Conservation (phyloP, 768 basidiomycete genomes). For the Collybia sp. region DNA sequence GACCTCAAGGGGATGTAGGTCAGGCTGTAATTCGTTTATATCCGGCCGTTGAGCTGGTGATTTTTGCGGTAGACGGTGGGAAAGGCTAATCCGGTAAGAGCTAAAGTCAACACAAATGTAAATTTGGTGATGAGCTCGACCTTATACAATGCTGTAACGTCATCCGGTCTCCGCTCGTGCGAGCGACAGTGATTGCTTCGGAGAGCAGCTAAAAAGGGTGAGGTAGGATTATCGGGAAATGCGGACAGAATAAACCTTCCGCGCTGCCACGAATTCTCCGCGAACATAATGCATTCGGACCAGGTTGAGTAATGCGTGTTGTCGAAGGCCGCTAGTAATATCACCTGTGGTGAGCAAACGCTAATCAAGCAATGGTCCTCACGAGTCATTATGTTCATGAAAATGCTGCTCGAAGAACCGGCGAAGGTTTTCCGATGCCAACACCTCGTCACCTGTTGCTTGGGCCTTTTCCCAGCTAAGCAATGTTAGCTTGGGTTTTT, state of each 20-base stretch:
- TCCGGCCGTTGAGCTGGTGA: constrained; percentile 41
- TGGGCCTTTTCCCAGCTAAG: constrained; percentile 63
- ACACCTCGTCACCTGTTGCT: constrained; percentile 63
- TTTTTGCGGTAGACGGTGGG: constrained; percentile 63
- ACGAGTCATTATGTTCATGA: constrained; percentile 79
- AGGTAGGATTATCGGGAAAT: not conserved
- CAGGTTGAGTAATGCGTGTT: constrained; percentile 74
- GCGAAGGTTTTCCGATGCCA: constrained; percentile 67
- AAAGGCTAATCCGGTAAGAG: constrained; percentile 39
- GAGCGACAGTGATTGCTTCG: constrained; percentile 77
- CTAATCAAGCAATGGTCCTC: constrained; percentile 16
- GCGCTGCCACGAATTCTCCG: constrained; percentile 62
- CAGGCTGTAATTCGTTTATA: constrained; percentile 71
- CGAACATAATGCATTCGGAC: constrained; percentile 75
- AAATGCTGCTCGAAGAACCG: constrained; percentile 86
- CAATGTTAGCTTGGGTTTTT: not conserved
- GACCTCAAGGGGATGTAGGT: constrained; percentile 72
- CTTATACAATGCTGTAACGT: constrained; percentile 80
- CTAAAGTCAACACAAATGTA: not conserved
- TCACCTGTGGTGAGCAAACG: constrained; percentile 1
- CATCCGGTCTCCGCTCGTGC: constrained; percentile 64
- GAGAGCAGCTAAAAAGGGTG: constrained; percentile 47
- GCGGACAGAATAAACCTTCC: constrained; percentile 39
- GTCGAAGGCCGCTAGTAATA: constrained; percentile 60
- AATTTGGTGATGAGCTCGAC: constrained; percentile 26